A percentile compares a stretch with the other conserved stretches of the same genome.
phyloP scores from a whole-genome alignment of 345 rosid genomes.

The Ceriops decandra region DNA sequence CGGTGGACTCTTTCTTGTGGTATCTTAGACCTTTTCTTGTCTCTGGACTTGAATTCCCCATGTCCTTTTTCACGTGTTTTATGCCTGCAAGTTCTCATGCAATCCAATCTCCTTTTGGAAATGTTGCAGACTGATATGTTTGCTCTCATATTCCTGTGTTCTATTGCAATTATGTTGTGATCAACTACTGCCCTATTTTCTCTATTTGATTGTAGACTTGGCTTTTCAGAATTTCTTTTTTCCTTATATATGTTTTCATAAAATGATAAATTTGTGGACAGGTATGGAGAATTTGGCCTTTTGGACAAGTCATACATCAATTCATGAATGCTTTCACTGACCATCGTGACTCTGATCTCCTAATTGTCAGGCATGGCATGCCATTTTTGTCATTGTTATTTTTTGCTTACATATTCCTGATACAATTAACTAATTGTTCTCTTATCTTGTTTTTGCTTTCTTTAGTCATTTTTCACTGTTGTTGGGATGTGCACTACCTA shows the following conservation, averaged over 20 bases:
- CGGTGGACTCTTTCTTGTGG: no score
- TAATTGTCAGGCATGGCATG: conserved; percentile 67
- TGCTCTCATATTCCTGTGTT: no score
- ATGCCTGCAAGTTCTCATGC: no score
- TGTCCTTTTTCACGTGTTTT: no score
- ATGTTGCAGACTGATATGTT: no score
- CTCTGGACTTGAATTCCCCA: no score
- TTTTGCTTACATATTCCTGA: conserved; percentile 5
- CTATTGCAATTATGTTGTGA: no score
- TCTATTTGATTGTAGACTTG: no score
- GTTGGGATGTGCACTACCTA: conserved; percentile 95
- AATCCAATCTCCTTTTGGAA: no score
- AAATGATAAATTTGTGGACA: conserved; percentile 24
- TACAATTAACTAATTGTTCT: conserved; percentile 6
- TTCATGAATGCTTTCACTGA: conserved; percentile 97
- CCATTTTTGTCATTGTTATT: conserved; percentile 6
- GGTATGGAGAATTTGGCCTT: conserved; percentile 92
- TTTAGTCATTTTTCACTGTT: conserved; percentile 88
- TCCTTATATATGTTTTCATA: background rate
- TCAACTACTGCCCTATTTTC: no score
- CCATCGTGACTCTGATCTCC: conserved; percentile 92
- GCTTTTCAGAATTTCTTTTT: background rate
- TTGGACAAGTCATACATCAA: conserved; percentile 66
- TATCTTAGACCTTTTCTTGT: no score
- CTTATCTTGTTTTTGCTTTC: conserved; percentile 11